Evolutionary conservation across 305 asterid species (phyloP).

Genomic region (Fraxinus baroniana): DNA sequence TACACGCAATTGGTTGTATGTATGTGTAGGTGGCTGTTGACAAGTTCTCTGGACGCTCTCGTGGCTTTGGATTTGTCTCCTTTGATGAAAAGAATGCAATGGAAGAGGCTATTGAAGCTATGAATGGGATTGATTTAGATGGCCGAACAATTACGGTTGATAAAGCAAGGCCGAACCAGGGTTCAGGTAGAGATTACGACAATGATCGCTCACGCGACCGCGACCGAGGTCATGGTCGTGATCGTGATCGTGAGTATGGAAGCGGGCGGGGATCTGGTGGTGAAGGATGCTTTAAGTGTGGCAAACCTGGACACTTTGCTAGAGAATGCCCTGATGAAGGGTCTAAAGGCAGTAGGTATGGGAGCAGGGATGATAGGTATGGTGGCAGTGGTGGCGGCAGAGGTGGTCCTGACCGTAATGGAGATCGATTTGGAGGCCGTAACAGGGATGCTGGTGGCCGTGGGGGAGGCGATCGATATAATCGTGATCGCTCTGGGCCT

Average conservation of each 20-base stretch:
- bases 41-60: constrained; percentile 78
- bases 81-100: constrained; percentile 67
- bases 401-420: constrained; percentile 67
- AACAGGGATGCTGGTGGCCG: constrained; percentile 50
- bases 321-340: constrained; percentile 78
- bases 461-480: constrained; percentile 68
- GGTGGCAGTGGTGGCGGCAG: constrained; percentile 57
- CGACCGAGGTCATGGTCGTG: constrained; percentile 47
- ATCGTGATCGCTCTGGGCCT: constrained; percentile 82
- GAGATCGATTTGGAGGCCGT: constrained; percentile 63
- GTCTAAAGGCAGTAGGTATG: constrained; percentile 57
- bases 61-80: constrained; percentile 83
- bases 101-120: constrained; percentile 82
- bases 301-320: constrained; percentile 82
- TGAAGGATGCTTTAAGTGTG: constrained; percentile 76
- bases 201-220: constrained; percentile 53
- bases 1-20: neutral
- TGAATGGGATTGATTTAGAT: constrained; percentile 81
- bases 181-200: constrained; percentile 59
- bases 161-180: constrained; percentile 72
- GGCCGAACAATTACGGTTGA: constrained; percentile 78
- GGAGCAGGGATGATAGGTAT: constrained; percentile 56
- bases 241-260: constrained; percentile 41
- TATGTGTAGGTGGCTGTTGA: constrained; percentile 61
- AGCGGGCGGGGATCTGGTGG: constrained; percentile 57